Evolutionary conservation across 2,329 filamentous ascomycete species (phyloP).

Genomic region (Truncatella angustata): DNA sequence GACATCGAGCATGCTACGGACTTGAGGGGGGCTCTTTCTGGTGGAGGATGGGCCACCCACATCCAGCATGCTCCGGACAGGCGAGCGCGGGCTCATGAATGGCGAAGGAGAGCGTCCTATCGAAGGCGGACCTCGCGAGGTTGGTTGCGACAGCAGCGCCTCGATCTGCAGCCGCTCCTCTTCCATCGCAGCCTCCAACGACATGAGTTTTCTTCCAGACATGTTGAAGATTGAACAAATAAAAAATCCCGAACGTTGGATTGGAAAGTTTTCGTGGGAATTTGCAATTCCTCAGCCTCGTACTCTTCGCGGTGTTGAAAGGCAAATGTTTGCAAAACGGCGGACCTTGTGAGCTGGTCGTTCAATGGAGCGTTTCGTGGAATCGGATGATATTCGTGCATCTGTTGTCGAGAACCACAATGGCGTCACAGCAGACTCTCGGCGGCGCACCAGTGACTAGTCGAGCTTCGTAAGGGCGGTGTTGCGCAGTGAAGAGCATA

Average conservation of each 20-base stretch:
- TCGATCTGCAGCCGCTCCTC: conserved; percentile 32
- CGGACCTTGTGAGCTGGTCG: too few relatives aligned
- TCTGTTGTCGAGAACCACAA: background rate
- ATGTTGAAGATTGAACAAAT: conserved; percentile 18
- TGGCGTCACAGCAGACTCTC: background rate
- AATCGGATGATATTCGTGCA: background rate
- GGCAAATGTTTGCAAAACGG: too few relatives aligned
- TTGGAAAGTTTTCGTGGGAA: too few relatives aligned
- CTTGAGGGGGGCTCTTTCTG: conserved; percentile 40
- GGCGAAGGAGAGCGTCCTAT: conserved; percentile 50
- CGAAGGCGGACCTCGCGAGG: conserved; percentile 18
- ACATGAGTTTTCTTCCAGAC: conserved; percentile 27
- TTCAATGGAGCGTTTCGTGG: background rate
- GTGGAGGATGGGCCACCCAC: conserved; percentile 44
- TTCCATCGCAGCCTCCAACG: conserved; percentile 32
- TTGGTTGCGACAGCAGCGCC: conserved; percentile 24
- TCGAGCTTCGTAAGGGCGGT: conserved; percentile 3
- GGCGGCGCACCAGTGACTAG: conserved; percentile 3
- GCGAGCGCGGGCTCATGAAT: conserved; percentile 58
- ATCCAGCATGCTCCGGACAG: conserved; percentile 68
- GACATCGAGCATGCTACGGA: conserved; percentile 66
- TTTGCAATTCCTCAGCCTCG: too few relatives aligned
- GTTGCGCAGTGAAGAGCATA: background rate
- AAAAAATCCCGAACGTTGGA: background rate
- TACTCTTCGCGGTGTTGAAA: too few relatives aligned